Percentiles rank a stretch among this genome's conserved stretches.
Conservation (phyloP, 2,329 filamentous ascomycete species). For the Xenoacremonium recifei region DNA sequence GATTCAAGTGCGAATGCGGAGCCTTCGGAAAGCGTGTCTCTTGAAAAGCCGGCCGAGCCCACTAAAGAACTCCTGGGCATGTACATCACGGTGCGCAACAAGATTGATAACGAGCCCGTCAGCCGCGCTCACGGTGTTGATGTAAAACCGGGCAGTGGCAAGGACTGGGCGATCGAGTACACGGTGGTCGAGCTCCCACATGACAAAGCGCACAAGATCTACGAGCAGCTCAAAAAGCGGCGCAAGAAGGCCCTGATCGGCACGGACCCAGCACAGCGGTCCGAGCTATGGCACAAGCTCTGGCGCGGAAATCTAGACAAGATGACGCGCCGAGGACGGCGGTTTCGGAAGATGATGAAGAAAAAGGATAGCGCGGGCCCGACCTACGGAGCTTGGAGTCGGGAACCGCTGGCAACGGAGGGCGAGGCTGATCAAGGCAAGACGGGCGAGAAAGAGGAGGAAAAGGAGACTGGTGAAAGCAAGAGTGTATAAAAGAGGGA, state of each 20-base stretch:
- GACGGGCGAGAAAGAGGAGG: conserved; percentile 51
- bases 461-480: conserved; percentile 20
- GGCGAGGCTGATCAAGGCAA: conserved; percentile 58
- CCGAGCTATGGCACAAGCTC: conserved; percentile 45
- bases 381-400: not conserved
- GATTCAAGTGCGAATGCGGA: conserved; percentile 10
- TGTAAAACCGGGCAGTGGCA: not conserved
- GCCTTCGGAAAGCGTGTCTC: conserved; percentile 1
- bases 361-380: not conserved
- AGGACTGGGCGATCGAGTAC: conserved; percentile 74
- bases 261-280: conserved; percentile 41
- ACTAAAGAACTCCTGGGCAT: conserved; percentile 53
- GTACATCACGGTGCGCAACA: conserved; percentile 70
- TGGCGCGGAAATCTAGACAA: conserved; percentile 39
- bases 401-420: conserved; percentile 14
- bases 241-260: conserved; percentile 47
- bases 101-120: conserved; percentile 65
- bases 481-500: not conserved
- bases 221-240: conserved; percentile 54
- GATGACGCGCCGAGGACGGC: not conserved
- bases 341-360: not conserved
- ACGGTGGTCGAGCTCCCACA: conserved; percentile 61
- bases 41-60: not conserved
- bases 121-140: conserved; percentile 49
- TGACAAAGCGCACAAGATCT: conserved; percentile 48